Evolutionary conservation across 2,329 filamentous ascomycete genomes (phyloP), one percentile per base, ranked within the genome.

Genomic region (Pyricularia sp.): DNA sequence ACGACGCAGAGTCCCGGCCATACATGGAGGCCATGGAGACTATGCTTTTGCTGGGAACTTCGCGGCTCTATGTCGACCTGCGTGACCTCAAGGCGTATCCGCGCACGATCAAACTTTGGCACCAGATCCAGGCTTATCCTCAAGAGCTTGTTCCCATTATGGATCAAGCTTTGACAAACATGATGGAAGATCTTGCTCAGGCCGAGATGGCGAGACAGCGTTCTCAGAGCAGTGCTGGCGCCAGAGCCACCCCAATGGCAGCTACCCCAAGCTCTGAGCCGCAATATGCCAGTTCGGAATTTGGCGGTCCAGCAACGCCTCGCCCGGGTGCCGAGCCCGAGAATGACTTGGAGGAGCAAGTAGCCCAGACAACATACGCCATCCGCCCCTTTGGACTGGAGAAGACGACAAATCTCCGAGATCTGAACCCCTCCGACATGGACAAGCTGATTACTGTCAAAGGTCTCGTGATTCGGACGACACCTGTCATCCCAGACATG

Each of bases 401-500:
- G 75, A 86, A 89, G 72, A 90, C 90, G 0, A 92, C 94, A 72
- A 99, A 99, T 74, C 85, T 99, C 82, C 89, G 95, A 79, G 95
- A 98, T 71, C 85, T 99, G 50, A 97, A 99, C 76, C 95, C 95
- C 4, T 91, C 91, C 69, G 93, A 98, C 76, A 97, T 98, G 87
- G 96, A 99, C 80, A 96, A 96, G 76, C 86, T 99, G 72, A 90
- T 99, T 72, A 92, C 90, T 72, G 90, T 99, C 79, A 99, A 98
- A 80, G 95, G 95, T 64, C 85, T 99, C 20, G 95, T 99, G 70
- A 99, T 99, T 75, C 90, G 95, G 71, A 92, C 95, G 3, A 98
- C 95, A 0, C 93, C 95, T 0, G 92, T 99, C 72, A 98, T 99
- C 72, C 95, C 95, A 0, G 95, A 99, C 75, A 99, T 99, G 96